phyloP scores from a whole-genome alignment of 352 stramenopile species.

The Pythium guiyangense region DNA sequence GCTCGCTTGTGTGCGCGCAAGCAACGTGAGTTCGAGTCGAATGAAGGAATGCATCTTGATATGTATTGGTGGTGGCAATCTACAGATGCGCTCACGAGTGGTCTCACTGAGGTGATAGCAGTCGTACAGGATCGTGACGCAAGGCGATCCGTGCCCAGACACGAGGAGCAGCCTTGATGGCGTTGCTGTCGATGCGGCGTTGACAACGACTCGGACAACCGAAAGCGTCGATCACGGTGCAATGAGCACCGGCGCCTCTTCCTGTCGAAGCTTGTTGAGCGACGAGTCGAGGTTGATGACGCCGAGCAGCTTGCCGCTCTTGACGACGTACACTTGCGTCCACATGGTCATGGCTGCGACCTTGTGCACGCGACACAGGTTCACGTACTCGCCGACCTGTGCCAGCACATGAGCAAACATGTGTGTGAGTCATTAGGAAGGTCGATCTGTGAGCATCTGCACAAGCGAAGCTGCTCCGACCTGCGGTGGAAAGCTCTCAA shows the following conservation, averaged over 20 bases:
- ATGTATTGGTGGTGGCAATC: no score
- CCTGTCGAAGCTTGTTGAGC: constrained; percentile 40
- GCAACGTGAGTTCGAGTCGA: no score
- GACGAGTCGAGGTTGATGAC: constrained; percentile 67
- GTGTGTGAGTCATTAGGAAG: not conserved
- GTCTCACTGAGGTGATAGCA: no score
- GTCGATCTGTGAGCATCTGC: no score
- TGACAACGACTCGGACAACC: not conserved
- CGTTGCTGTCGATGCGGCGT: no score
- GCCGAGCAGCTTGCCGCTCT: constrained; percentile 57
- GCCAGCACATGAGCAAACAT: no score
- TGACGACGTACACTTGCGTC: constrained; percentile 81
- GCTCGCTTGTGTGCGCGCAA: no score
- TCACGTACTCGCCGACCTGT: constrained; percentile 62
- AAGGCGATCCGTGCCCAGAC: no score
- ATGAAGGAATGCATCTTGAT: no score
- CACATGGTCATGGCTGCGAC: constrained; percentile 77
- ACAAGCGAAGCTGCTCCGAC: constrained; percentile 12
- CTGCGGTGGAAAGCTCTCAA: constrained; percentile 76
- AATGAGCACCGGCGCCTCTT: constrained; percentile 44
- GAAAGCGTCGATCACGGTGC: constrained; percentile 16
- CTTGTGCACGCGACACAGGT: constrained; percentile 68
- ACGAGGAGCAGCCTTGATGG: no score
- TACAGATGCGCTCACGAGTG: no score
- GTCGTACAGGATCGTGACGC: no score